Percentiles rank a stretch among this genome's conserved stretches.
phyloP scores from a whole-genome alignment of 2,329 filamentous ascomycete species.

The Plenodomus tracheiphilus region DNA sequence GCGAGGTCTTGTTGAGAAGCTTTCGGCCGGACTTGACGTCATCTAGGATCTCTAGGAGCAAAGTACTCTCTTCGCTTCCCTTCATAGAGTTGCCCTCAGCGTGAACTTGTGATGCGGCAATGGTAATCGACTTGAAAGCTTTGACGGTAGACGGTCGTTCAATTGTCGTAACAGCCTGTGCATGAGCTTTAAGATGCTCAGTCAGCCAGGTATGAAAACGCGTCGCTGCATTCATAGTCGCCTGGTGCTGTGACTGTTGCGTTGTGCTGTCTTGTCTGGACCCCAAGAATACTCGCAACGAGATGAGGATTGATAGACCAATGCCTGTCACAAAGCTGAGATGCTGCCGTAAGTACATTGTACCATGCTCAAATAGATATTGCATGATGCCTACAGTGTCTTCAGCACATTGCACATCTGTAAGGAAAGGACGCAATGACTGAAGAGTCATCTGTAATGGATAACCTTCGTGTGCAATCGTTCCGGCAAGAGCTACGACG shows the following conservation, averaged over 20 bases:
- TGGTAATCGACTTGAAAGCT: constrained; percentile 69
- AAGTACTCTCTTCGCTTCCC: constrained; percentile 73
- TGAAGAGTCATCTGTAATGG: constrained; percentile 89
- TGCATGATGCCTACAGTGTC: constrained; percentile 85
- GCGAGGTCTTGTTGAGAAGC: constrained; percentile 71
- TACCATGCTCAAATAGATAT: constrained; percentile 75
- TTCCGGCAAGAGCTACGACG: constrained; percentile 75
- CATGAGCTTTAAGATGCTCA: constrained; percentile 64
- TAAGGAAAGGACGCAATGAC: constrained; percentile 75
- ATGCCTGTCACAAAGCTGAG: constrained; percentile 82
- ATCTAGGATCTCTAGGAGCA: constrained; percentile 77
- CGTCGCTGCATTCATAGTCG: constrained; percentile 75
- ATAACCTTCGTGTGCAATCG: constrained; percentile 74
- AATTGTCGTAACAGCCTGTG: constrained; percentile 22
- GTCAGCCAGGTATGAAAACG: constrained; percentile 79
- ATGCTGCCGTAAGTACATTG: constrained; percentile 63
- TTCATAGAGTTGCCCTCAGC: constrained; percentile 70
- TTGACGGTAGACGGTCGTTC: constrained; percentile 42
- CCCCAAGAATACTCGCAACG: constrained; percentile 74
- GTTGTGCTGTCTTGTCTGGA: constrained; percentile 78
- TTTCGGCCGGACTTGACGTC: constrained; percentile 66
- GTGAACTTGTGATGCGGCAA: constrained; percentile 68
- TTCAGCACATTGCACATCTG: constrained; percentile 84
- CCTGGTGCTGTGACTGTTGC: constrained; percentile 79
- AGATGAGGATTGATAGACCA: constrained; percentile 76